These are phyloP conservation scores for Coemansia sp. DNA, from an alignment of 192 early-diverging fungal genomes.

Conservation along the genomic window DNA sequence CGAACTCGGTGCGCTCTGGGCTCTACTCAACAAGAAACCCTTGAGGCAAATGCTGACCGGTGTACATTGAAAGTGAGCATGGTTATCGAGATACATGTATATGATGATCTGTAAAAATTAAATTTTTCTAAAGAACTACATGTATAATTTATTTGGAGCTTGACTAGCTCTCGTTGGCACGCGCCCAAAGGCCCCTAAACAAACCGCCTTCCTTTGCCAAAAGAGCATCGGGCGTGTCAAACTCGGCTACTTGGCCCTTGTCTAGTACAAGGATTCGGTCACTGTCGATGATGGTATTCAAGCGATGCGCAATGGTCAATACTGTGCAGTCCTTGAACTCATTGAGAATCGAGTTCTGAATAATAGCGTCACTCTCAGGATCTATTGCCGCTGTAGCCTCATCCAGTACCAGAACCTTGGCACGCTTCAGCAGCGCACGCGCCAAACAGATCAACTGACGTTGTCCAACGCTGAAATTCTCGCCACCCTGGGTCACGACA, in stretches of 20 bases:
- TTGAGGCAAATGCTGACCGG: too few species aligned
- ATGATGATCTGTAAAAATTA: too few species aligned
- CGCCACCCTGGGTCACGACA: slow-evolving; percentile 58
- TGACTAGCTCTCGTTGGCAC: background rate
- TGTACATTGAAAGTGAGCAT: too few species aligned
- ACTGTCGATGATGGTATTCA: slow-evolving; percentile 67
- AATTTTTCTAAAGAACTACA: too few species aligned
- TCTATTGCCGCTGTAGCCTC: slow-evolving; percentile 64
- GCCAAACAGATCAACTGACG: slow-evolving; percentile 83
- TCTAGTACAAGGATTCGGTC: slow-evolving; percentile 69
- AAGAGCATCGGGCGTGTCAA: slow-evolving; percentile 62
- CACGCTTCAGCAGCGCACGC: slow-evolving; percentile 72
- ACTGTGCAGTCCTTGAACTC: slow-evolving; percentile 69
- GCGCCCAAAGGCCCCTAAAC: slow-evolving; percentile 33
- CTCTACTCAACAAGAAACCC: too few species aligned
- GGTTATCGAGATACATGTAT: too few species aligned
- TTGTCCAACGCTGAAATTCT: slow-evolving; percentile 82
- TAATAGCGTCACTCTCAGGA: slow-evolving; percentile 55
- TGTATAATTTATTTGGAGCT: too few species aligned
- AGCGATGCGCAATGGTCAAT: slow-evolving; percentile 69
- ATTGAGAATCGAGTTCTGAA: slow-evolving; percentile 64
- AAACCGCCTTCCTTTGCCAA: slow-evolving; percentile 57
- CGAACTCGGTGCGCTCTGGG: too few species aligned
- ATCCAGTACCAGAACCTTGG: slow-evolving; percentile 69
- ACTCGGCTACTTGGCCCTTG: slow-evolving; percentile 61